These are phyloP conservation scores for Pichia insulana DNA, from an alignment of 805 yeast species.

Conservation along the genomic window DNA sequence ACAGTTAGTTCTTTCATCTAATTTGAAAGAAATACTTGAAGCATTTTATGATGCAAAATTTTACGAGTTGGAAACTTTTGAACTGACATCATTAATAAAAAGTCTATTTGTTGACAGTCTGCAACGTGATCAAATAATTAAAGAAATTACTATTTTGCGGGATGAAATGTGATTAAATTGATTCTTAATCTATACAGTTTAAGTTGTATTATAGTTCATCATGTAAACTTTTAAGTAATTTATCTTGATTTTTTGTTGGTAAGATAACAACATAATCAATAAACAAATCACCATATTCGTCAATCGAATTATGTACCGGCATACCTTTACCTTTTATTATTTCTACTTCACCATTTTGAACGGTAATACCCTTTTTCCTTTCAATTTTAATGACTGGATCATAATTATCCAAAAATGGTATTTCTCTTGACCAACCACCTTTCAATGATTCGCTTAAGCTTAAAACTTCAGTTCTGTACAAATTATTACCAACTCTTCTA, in stretches of 20 bases:
- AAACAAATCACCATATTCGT: conserved; percentile 46
- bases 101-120: conserved; percentile 41
- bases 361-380: conserved; percentile 44
- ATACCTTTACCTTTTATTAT: conserved; percentile 69
- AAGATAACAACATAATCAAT: conserved; percentile 40
- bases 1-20: conserved; percentile 22
- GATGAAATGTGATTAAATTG: not conserved
- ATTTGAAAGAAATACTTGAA: conserved; percentile 39
- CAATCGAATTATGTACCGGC: conserved; percentile 53
- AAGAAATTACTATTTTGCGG: conserved; percentile 40
- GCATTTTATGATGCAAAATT: conserved; percentile 44
- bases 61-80: conserved; percentile 40
- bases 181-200: not conserved
- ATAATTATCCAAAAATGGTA: conserved; percentile 59
- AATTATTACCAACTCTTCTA: conserved; percentile 63
- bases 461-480: conserved; percentile 76
- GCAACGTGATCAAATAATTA: conserved; percentile 34
- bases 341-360: conserved; percentile 66
- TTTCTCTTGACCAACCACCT: conserved; percentile 75
- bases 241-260: conserved; percentile 30
- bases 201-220: conserved; percentile 23
- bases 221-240: conserved; percentile 14
- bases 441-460: conserved; percentile 58
- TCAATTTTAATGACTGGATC: conserved; percentile 36
- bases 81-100: conserved; percentile 33